Evolutionary conservation across 495 filamentous ascomycete species (phyloP), one percentile per base, ranked within the genome.

Genomic region (Lasiosphaeris hirsuta): DNA sequence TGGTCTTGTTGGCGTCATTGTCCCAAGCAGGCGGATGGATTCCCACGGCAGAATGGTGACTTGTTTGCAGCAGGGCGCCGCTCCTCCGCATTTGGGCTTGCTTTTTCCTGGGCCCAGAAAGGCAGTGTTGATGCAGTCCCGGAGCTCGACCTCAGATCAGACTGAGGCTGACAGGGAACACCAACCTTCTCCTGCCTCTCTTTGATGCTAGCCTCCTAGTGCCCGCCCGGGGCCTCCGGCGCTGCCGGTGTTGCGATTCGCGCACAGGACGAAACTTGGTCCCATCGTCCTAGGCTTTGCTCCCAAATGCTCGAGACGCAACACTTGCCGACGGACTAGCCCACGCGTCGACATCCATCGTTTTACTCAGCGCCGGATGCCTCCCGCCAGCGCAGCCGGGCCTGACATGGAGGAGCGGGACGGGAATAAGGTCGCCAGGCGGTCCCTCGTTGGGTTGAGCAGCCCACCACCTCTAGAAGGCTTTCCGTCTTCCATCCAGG

Each of bases 401-500:
- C 53, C 54, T 54, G 53, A 59, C 44, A 53, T 62, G 62, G 62
- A 57, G 62, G 59, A 58, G 59, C 62, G 59, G 57, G 57, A 59
- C 62, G 62, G 62, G 56, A 61, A 57, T 49, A 54, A 43, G 41
- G 19, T 49, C 48, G 14, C 15, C 14, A 39, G 23, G 23, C 40
- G 30, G 13, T 36, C 14, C 39, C 30, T 8, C 2, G 7, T 46
- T 11, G 10, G 41, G 23, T 30, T 39, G 44, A 15, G 10, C 19
- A 30, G 37, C 44, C 8, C 15, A 51, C 55, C 55, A 57, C 23
- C 23, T 40, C 45, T 10, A n/a, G 17, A 45, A 45, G 23, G 23
- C 23, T 30, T 30, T 30, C 23, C 23, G 23, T 30, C 23, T 30
- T 30, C 23, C 23, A 30, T 30, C 23, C 23, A 30, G 23, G 23